Evolutionary conservation across 2,329 filamentous ascomycete species (phyloP), one percentile per base, ranked within the genome.

Genomic region (Piedraia hortae): DNA sequence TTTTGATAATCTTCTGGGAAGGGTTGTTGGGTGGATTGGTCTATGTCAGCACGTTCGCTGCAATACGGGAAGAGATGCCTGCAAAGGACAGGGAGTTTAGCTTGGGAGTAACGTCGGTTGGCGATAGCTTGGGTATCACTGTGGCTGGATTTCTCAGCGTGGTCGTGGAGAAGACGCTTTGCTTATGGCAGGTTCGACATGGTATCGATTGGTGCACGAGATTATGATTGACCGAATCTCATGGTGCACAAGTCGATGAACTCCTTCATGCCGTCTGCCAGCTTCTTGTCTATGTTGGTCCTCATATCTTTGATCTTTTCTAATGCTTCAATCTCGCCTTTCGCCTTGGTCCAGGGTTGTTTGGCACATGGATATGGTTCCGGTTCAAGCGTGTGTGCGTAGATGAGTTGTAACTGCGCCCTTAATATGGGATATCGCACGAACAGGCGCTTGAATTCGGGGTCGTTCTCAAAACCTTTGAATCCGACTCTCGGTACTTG

Each of bases 41-140:
- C 0, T 97, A 97, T 36, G 80, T 93, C 27, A 89, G 82, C 37
- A 90, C 80, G 0, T 97, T 93, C 45, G 77, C 80, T 0, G 74
- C 88, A 41, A 91, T 97, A 29, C 70, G 77, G 42, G 77, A 91
- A 36, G 65, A 67, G 4, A 66, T 91, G 1, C 63, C 66, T 0
- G 51, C 57, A 4, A 60, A 65, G 14, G 78, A 91, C 23, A 59
- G 82, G 4, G 85, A 97, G 46, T 93, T 93, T 39, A 88, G 75
- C 27, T 50, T 97, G 2, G 67, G 74, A 0, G 82, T 80, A 0
- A 85, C 78, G 3, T 88, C 71, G 12, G 82, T 91, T 18, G 89
- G 77, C 39, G 85, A 93, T 42, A 85, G 74, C 18, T 80, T 53
- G 0, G 82, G 85, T 0, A 89, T 93, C 15, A 90, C 75, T 38